A percentile compares a stretch with the other conserved stretches of the same genome.
Evolutionary conservation across 805 yeast species (phyloP).

Genomic region (Torulaspora indica): DNA sequence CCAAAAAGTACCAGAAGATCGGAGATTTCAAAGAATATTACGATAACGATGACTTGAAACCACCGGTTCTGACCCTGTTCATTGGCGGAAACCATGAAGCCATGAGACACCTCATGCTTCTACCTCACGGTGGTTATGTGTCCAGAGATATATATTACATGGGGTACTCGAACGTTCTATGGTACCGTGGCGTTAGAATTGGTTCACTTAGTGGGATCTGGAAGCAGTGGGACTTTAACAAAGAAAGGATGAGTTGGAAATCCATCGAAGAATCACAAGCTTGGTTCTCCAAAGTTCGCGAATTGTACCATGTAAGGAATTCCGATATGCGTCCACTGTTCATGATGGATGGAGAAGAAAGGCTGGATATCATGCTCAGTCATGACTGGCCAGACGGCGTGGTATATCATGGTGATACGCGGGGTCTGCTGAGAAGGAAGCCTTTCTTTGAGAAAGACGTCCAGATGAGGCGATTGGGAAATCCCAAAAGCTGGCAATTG

Average conservation of each 20-base stretch:
- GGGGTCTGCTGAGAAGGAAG: constrained; percentile 49
- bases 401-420: constrained; percentile 56
- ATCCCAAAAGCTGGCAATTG: constrained; percentile 57
- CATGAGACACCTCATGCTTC: constrained; percentile 65
- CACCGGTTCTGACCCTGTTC: constrained; percentile 69
- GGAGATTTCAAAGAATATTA: constrained; percentile 83
- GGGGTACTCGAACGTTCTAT: constrained; percentile 71
- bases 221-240: constrained; percentile 47
- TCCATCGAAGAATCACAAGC: constrained; percentile 28
- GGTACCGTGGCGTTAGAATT: constrained; percentile 71
- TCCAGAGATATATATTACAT: constrained; percentile 82
- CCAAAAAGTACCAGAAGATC: constrained; percentile 63
- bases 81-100: constrained; percentile 97
- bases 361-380: constrained; percentile 56
- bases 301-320: constrained; percentile 58
- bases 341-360: constrained; percentile 28
- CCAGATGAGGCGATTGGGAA: constrained; percentile 57
- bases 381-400: constrained; percentile 97
- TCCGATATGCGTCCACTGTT: constrained; percentile 54
- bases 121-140: constrained; percentile 87
- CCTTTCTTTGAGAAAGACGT: constrained; percentile 68
- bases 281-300: constrained; percentile 28
- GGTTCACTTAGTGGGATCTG: constrained; percentile 85
- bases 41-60: constrained; percentile 40
- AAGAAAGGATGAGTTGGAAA: constrained; percentile 48